A percentile compares a stretch with the other conserved stretches of the same genome.
These are phyloP conservation scores for Nakazawaea ishiwadae DNA, from an alignment of 805 yeast species.

Conservation along the genomic window DNA sequence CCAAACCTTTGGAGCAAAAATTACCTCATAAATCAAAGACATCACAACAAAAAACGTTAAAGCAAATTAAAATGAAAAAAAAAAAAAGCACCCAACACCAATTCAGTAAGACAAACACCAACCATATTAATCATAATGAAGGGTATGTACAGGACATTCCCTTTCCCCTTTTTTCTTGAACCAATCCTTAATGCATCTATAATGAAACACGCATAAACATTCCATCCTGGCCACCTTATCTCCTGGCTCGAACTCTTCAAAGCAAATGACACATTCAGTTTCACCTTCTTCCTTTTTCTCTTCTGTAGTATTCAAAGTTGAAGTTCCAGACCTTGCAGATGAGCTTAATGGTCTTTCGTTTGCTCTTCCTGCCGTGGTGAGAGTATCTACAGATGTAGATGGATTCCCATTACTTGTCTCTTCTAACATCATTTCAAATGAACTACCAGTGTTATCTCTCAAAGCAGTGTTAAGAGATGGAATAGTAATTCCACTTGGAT, in stretches of 20 bases:
- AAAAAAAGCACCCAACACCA: background rate
- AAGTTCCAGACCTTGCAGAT: constrained; percentile 1
- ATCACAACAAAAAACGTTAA: too few relatives aligned
- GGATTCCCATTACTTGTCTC: too few relatives aligned
- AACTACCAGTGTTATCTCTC: background rate
- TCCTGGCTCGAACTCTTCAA: constrained; percentile 82
- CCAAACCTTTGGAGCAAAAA: too few relatives aligned
- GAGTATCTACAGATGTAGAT: constrained; percentile 10
- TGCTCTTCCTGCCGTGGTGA: too few relatives aligned
- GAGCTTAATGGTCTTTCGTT: constrained; percentile 5
- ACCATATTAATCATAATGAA: constrained; percentile 23
- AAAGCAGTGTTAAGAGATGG: constrained; percentile 6
- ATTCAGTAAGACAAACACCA: background rate
- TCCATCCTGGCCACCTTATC: constrained; percentile 89
- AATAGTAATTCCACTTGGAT: background rate
- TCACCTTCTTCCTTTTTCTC: constrained; percentile 31
- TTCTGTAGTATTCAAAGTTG: constrained; percentile 10
- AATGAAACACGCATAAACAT: constrained; percentile 92
- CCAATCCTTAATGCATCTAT: constrained; percentile 89
- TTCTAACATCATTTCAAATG: too few relatives aligned
- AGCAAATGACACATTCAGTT: constrained; percentile 89
- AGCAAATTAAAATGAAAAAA: background rate
- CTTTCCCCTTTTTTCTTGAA: constrained; percentile 79
- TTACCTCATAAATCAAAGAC: too few relatives aligned
- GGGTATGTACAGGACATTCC: constrained; percentile 80